A percentile compares a stretch with the other conserved stretches of the same genome.
Conservation (phyloP, 768 basidiomycete species). For the Kwoniella mangroviensis region DNA sequence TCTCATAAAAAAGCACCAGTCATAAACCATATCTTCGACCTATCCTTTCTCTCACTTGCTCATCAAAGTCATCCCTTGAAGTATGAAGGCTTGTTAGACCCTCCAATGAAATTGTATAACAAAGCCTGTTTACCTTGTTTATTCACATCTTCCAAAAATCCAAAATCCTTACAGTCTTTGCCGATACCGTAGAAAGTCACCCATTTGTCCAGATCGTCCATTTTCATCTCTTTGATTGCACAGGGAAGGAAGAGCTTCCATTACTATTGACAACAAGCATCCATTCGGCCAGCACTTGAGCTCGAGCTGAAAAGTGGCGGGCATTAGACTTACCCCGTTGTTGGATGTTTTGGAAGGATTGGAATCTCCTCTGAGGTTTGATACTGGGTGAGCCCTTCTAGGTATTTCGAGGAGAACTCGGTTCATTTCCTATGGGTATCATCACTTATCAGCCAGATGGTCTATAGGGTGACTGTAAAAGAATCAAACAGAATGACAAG, state of each 20-base stretch:
- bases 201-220: background rate
- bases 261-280: background rate
- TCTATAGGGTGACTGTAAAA: too few relatives aligned
- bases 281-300: too few relatives aligned
- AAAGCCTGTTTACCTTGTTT: background rate
- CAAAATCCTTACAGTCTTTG: background rate
- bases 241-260: background rate
- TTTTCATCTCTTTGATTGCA: background rate
- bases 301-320: too few relatives aligned
- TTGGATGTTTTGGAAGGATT: background rate
- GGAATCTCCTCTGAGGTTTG: background rate
- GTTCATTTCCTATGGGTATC: background rate
- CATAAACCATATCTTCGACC: background rate
- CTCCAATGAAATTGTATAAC: background rate
- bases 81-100: background rate
- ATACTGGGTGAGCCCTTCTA: background rate
- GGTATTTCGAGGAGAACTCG: background rate
- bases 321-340: background rate
- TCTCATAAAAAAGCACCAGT: too few relatives aligned
- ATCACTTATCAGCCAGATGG: too few relatives aligned
- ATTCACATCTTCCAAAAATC: background rate
- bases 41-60: background rate
- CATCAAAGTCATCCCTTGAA: background rate
- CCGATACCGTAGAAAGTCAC: background rate
- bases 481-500: too few relatives aligned